Evolutionary conservation across 805 yeast species (phyloP).

Genomic region (Metschnikowia orientalis): DNA sequence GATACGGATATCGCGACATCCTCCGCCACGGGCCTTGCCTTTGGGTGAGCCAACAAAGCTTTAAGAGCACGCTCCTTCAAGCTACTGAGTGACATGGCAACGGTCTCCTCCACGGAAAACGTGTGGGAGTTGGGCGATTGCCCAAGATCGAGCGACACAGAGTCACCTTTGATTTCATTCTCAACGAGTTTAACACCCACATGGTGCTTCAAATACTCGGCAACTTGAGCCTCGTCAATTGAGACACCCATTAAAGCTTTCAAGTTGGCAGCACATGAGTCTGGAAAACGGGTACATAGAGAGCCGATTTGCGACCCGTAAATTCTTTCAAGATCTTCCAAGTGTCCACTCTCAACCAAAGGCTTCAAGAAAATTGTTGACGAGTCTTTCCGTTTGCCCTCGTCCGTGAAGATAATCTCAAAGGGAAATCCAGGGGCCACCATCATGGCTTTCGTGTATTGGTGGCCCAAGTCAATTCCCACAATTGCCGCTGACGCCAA

Average conservation of each 20-base stretch:
- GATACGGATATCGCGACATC: slow-evolving; percentile 80
- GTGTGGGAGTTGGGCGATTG: slow-evolving; percentile 27
- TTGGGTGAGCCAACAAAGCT: slow-evolving; percentile 48
- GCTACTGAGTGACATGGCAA: slow-evolving; percentile 78
- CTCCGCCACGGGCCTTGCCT: slow-evolving; percentile 46
- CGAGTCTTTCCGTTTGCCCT: slow-evolving; percentile 85
- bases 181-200: slow-evolving; percentile 54
- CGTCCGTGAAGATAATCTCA: slow-evolving; percentile 84
- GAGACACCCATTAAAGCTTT: slow-evolving; percentile 71
- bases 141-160: slow-evolving; percentile 54
- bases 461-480: slow-evolving; percentile 88
- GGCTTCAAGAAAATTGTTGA: slow-evolving; percentile 68
- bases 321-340: slow-evolving; percentile 57
- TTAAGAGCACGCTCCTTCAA: slow-evolving; percentile 59
- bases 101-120: slow-evolving; percentile 64
- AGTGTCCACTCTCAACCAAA: slow-evolving; percentile 19
- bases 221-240: slow-evolving; percentile 42
- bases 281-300: slow-evolving; percentile 70
- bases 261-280: slow-evolving; percentile 57
- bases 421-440: slow-evolving; percentile 89
- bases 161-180: slow-evolving; percentile 36
- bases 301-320: slow-evolving; percentile 76
- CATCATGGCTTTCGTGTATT: slow-evolving; percentile 78
- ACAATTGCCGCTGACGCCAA: slow-evolving; percentile 56
- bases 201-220: slow-evolving; percentile 48